phyloP scores from a whole-genome alignment of 2,329 filamentous ascomycete species.

The Dactylellina drechsleri region DNA sequence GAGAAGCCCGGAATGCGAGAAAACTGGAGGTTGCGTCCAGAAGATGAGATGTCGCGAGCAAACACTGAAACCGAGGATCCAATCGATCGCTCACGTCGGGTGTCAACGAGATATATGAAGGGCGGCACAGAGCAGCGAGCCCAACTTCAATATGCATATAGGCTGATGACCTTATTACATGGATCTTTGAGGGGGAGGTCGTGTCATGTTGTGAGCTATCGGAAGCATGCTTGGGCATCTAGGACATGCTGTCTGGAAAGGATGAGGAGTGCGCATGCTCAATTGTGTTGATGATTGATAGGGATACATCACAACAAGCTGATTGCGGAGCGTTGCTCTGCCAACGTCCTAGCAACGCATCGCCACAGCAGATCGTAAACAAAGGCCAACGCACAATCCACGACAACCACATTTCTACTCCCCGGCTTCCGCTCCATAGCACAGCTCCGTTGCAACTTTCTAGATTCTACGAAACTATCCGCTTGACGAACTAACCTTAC shows the following conservation, averaged over 20 bases:
- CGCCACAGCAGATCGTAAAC: constrained; percentile 25
- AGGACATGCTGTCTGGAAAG: background rate
- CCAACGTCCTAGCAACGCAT: constrained; percentile 38
- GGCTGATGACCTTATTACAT: too few species aligned
- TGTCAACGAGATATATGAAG: too few species aligned
- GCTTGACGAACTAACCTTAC: background rate
- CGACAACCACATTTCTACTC: background rate
- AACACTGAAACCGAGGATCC: too few species aligned
- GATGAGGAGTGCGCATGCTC: background rate
- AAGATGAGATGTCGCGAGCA: too few species aligned
- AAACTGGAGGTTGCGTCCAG: too few species aligned
- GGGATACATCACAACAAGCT: background rate
- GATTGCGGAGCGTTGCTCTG: constrained; percentile 35
- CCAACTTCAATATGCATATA: too few species aligned
- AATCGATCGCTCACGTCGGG: too few species aligned
- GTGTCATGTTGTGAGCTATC: too few species aligned
- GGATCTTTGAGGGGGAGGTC: too few species aligned
- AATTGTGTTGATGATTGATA: background rate
- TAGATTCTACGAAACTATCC: background rate
- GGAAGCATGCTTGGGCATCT: too few species aligned
- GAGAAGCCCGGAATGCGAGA: too few species aligned
- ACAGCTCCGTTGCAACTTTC: constrained; percentile 8
- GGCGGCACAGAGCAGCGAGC: too few species aligned
- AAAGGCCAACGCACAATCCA: constrained; percentile 9
- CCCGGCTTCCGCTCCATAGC: background rate